These are phyloP conservation scores for Henningerozyma blattae DNA, from an alignment of 805 yeast species.

Conservation along the genomic window DNA sequence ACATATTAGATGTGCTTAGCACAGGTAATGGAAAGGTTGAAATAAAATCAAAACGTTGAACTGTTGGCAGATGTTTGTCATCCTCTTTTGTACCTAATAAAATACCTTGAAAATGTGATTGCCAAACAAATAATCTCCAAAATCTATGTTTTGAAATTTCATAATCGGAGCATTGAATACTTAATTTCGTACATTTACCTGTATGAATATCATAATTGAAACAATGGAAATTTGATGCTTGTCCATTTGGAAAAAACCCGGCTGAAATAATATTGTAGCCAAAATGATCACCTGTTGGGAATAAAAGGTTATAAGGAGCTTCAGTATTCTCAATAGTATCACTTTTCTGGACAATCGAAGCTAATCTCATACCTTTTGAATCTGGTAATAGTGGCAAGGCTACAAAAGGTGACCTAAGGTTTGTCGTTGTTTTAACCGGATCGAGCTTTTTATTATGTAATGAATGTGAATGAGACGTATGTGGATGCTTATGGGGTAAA, in stretches of 20 bases:
- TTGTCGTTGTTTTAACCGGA: not conserved
- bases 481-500: not conserved
- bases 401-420: conserved; percentile 17
- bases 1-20: conserved; percentile 29
- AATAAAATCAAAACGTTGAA: conserved; percentile 33
- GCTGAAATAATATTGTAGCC: conserved; percentile 54
- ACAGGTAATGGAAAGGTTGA: conserved; percentile 44
- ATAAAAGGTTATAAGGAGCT: conserved; percentile 27
- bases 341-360: conserved; percentile 16
- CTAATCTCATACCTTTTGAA: conserved; percentile 21
- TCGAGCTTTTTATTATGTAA: no score
- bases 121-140: conserved; percentile 65
- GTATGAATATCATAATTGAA: conserved; percentile 22
- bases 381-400: conserved; percentile 24
- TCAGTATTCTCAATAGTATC: conserved; percentile 22
- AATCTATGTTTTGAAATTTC: conserved; percentile 43
- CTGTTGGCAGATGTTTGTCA: conserved; percentile 18
- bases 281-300: conserved; percentile 49
- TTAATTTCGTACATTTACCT: conserved; percentile 51
- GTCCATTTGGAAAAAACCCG: conserved; percentile 42
- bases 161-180: conserved; percentile 39
- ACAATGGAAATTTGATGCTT: conserved; percentile 15
- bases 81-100: conserved; percentile 37
- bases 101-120: conserved; percentile 60
- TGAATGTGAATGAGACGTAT: no score